Percentiles rank a stretch among this genome's conserved stretches.
Evolutionary conservation across 345 rosid genomes (phyloP).

Genomic region (Cochlearia excelsa): DNA sequence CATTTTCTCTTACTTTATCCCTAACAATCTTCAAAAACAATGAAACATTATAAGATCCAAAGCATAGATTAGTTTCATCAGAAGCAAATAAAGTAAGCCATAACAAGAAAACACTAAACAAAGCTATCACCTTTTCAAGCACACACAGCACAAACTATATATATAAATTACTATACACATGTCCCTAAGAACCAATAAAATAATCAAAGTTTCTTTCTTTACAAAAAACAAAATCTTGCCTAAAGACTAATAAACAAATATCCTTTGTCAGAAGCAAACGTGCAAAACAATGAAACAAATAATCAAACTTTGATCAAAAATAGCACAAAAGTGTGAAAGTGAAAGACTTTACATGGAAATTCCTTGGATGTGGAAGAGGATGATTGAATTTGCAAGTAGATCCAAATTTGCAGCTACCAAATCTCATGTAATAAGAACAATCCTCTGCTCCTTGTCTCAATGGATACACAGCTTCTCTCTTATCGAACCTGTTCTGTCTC

Average conservation of each 20-base stretch:
- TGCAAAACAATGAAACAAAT: no score
- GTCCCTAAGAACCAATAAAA: neutral
- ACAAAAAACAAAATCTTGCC: conserved; percentile 5
- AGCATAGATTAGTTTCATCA: neutral
- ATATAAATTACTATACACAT: conserved; percentile 12
- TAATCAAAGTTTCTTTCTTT: neutral
- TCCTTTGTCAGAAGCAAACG: no score
- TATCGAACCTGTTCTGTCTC: conserved; percentile 27
- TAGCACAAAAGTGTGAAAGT: no score
- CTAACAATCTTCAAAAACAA: conserved; percentile 48
- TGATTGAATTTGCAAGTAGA: conserved; percentile 95
- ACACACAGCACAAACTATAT: neutral
- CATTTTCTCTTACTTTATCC: conserved; percentile 61
- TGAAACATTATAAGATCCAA: conserved; percentile 28
- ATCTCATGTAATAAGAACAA: conserved; percentile 78
- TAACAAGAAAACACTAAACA: conserved; percentile 1
- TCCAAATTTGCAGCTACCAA: conserved; percentile 85
- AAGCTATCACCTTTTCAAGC: conserved; percentile 16
- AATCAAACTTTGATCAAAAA: no score
- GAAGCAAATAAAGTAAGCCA: neutral
- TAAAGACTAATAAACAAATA: no score
- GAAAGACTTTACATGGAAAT: conserved; percentile 70
- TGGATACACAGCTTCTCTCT: conserved; percentile 49
- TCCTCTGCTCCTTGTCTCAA: conserved; percentile 88
- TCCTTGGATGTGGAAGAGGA: conserved; percentile 58